Base-by-base conservation (phyloP, 345 rosid species). In the Psidium guajava region DNA sequence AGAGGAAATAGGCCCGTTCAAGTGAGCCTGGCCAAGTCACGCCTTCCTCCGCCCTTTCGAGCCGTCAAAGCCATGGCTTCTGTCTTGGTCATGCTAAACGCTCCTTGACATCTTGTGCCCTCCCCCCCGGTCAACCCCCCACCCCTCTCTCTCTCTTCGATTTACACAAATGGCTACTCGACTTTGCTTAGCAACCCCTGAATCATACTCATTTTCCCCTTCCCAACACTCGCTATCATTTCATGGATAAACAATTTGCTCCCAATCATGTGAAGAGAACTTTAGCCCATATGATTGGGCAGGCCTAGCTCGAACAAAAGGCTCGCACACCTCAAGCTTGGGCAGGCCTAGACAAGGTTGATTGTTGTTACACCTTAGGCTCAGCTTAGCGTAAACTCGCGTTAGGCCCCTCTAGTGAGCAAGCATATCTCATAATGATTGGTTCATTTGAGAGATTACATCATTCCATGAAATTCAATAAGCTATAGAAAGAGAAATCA, bases 371-470 rank as follows among this genome's bases (percentile, higher is more conserved):
- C 61, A n/a, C 69, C 69, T 58, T 58, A 27, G 69, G 16, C 13
- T 12, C 16, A 32, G 32, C 32, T 27, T 15, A 13, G 11, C 10
- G 8, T 21, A 27, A 27, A 21, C 74, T 15, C 2, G 13, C 3
- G 40, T 61, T 27, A 61, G 36, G 40, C 10, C 16, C 0, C 3
- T 15, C 20, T 5, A 61, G 0, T 61, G 2, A 14, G 27, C 18
- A 61, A 28, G 40, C 27, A 10, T 27, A 61, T 5, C 74, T 1
- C 73, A 59, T 14, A 6, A 6, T 7, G 14, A 61, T 14, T 1
- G 74, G 28, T 61, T 6, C 74, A 27, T 14, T 5, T n/a, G 8
- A 58, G 32, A 9, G 16, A 8, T 16, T 6, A 15, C 7, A 14
- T 27, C 11, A 0, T 14, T 27, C 40, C 40, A 27, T 61, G 5